These are phyloP conservation scores for Tylopilus sp. DNA, from an alignment of 768 basidiomycete genomes.

Conservation along the genomic window DNA sequence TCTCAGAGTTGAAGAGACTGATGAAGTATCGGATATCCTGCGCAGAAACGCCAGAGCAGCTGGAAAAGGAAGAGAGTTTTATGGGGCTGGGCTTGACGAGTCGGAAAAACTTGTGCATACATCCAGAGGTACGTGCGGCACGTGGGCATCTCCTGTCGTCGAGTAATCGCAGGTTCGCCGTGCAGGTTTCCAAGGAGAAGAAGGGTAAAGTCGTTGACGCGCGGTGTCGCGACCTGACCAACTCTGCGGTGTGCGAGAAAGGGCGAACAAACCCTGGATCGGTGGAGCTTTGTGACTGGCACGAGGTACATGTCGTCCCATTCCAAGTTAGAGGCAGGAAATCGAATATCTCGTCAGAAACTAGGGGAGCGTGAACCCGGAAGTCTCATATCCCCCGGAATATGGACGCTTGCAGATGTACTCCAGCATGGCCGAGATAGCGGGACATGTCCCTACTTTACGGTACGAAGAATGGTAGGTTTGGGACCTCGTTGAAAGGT, in stretches of 20 bases:
- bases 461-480: constrained; percentile 89
- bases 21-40: constrained; percentile 80
- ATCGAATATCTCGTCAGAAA: constrained; percentile 48
- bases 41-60: constrained; percentile 72
- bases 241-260: constrained; percentile 76
- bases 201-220: constrained; percentile 98
- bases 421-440: constrained; percentile 84
- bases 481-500: background rate
- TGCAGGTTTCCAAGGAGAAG: constrained; percentile 93
- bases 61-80: constrained; percentile 75
- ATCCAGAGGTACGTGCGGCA: constrained; percentile 71
- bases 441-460: constrained; percentile 91
- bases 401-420: constrained; percentile 94
- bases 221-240: constrained; percentile 92
- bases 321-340: background rate
- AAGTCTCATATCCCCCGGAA: constrained; percentile 75
- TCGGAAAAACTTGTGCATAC: constrained; percentile 93
- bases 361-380: constrained; percentile 81
- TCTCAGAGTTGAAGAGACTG: constrained; percentile 90
- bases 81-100: constrained; percentile 91
- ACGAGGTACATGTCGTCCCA: constrained; percentile 65
- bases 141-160: background rate
- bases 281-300: constrained; percentile 89
- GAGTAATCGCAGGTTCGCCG: background rate
- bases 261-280: constrained; percentile 85